Percentiles rank a stretch among this genome's conserved stretches.
phyloP scores from a whole-genome alignment of 2,329 filamentous ascomycete species.

The Colletotrichum trifolii region DNA sequence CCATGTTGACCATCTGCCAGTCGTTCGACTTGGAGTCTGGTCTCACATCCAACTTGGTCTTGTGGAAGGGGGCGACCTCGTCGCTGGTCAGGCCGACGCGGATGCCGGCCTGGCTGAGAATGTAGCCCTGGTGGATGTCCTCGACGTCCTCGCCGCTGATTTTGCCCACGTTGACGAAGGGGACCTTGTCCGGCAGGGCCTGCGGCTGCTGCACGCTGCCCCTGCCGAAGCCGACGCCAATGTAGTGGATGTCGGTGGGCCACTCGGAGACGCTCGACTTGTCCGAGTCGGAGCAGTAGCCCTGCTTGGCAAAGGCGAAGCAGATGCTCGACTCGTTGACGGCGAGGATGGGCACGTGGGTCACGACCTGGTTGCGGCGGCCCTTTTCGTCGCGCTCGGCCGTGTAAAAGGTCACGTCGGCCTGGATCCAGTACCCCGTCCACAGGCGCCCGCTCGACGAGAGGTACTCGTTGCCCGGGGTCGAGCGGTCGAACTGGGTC shows the following conservation, averaged over 20 bases:
- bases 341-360: constrained; percentile 1
- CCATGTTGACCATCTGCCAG: constrained; percentile 23
- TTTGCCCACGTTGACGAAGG: neutral
- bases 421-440: constrained; percentile 12
- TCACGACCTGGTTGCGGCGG: neutral
- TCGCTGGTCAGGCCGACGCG: constrained; percentile 9
- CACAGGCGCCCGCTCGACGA: constrained; percentile 14
- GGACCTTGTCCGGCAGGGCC: neutral
- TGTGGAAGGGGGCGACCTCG: neutral
- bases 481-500: neutral
- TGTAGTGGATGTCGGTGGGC: constrained; percentile 8
- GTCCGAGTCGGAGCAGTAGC: constrained; percentile 1
- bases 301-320: neutral
- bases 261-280: constrained; percentile 8
- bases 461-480: constrained; percentile 8
- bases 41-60: constrained; percentile 15
- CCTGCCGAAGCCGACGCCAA: constrained; percentile 23
- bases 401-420: constrained; percentile 4
- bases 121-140: constrained; percentile 17
- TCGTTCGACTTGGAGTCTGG: neutral
- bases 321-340: constrained; percentile 14
- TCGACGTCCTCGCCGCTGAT: neutral
- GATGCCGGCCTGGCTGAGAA: neutral
- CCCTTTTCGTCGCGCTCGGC: neutral
- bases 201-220: constrained; percentile 3